Evolutionary conservation across 805 yeast species (phyloP).

Genomic region (Candida wancherniae): DNA sequence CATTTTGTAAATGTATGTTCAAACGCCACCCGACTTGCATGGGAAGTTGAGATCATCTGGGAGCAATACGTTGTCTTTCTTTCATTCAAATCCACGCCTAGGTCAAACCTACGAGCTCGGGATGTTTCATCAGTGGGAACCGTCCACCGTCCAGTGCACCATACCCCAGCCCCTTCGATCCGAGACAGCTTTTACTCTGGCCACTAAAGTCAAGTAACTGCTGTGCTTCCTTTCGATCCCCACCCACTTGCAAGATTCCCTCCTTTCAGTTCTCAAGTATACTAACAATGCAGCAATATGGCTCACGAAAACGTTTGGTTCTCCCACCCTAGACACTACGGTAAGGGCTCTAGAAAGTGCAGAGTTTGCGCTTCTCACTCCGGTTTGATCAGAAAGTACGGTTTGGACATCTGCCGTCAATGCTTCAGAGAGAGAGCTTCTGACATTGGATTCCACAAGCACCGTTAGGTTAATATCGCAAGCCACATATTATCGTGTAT

Average conservation of each 20-base stretch:
- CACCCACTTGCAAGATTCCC: too few species aligned
- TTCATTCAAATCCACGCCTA: too few species aligned
- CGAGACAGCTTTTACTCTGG: too few species aligned
- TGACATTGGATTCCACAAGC: constrained; percentile 99
- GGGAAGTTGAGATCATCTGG: too few species aligned
- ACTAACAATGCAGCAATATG: constrained; percentile 62
- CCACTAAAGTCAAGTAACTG: too few species aligned
- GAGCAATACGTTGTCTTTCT: too few species aligned
- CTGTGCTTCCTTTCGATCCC: too few species aligned
- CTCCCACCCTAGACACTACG: constrained; percentile 99
- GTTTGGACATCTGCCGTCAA: constrained; percentile 99
- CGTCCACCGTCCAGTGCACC: too few species aligned
- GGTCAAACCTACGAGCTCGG: too few species aligned
- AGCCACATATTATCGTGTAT: constrained; percentile 12
- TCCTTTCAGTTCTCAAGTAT: constrained; percentile 5
- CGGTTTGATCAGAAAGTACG: constrained; percentile 99
- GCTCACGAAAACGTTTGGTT: constrained; percentile 99
- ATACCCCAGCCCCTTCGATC: too few species aligned
- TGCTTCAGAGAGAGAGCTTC: constrained; percentile 99
- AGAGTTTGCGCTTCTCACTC: constrained; percentile 98
- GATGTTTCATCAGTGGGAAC: too few species aligned
- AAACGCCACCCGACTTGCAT: constrained; percentile 1
- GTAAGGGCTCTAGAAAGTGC: constrained; percentile 99
- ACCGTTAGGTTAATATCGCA: constrained; percentile 61
- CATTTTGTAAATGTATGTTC: constrained; percentile 10